Conservation (phyloP, 768 basidiomycete genomes). For the Thelephora ganbajun region DNA sequence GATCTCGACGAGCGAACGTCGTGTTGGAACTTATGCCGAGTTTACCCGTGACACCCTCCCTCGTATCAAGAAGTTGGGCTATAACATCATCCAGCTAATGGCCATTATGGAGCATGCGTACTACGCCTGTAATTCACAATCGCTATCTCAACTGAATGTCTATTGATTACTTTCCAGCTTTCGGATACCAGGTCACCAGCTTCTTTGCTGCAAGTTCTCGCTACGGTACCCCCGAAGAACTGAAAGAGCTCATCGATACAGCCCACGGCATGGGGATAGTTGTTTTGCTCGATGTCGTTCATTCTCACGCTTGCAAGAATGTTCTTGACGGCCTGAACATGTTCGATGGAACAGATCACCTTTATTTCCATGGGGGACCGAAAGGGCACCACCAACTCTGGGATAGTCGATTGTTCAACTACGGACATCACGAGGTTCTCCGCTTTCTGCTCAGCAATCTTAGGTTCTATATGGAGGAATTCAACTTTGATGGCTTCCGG, state of each 20-base stretch:
- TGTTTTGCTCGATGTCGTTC: conserved; percentile 91
- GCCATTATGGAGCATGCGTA: conserved; percentile 97
- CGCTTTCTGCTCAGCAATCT: conserved; percentile 92
- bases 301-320: conserved; percentile 98
- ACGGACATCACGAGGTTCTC: conserved; percentile 85
- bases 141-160: neutral
- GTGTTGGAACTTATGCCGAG: conserved; percentile 93
- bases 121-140: conserved; percentile 67
- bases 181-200: conserved; percentile 95
- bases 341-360: conserved; percentile 96
- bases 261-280: conserved; percentile 89
- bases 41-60: conserved; percentile 78
- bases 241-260: conserved; percentile 89
- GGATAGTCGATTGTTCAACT: conserved; percentile 98
- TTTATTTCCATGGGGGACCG: conserved; percentile 89
- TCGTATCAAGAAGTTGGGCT: conserved; percentile 82
- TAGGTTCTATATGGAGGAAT: conserved; percentile 91
- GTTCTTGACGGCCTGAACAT: conserved; percentile 88
- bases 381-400: conserved; percentile 92
- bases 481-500: conserved; percentile 92
- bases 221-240: conserved; percentile 91
- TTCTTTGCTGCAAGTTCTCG: conserved; percentile 96
- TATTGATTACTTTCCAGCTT: conserved; percentile 37
- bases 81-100: conserved; percentile 98
- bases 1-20: conserved; percentile 76